Evolutionary conservation across 768 basidiomycete genomes (phyloP).

Genomic region (Termitomyces heimii): DNA sequence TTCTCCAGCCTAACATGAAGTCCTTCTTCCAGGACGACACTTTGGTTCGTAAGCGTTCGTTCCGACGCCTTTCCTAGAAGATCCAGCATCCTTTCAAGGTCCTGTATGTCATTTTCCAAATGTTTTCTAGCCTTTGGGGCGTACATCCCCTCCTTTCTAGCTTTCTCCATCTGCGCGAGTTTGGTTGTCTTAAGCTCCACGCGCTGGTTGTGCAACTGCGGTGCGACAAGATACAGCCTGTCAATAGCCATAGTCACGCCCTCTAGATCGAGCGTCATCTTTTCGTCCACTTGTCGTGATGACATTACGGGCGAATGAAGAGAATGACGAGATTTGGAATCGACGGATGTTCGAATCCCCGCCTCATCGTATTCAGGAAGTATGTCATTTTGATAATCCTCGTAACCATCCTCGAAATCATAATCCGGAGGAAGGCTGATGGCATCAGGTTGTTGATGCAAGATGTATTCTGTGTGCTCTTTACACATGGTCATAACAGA

Average conservation of each 20-base stretch:
- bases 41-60: slow-evolving; percentile 63
- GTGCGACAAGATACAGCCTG: slow-evolving; percentile 76
- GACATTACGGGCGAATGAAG: slow-evolving; percentile 20
- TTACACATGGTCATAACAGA: slow-evolving; percentile 60
- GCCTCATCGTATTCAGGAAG: slow-evolving; percentile 58
- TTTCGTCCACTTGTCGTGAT: slow-evolving; percentile 49
- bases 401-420: slow-evolving; percentile 35
- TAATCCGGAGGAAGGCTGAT: slow-evolving; percentile 42
- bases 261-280: slow-evolving; percentile 84
- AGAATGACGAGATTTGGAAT: slow-evolving; percentile 22
- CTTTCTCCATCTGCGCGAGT: slow-evolving; percentile 68
- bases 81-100: slow-evolving; percentile 68
- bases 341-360: slow-evolving; percentile 27
- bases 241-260: slow-evolving; percentile 85
- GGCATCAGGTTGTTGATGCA: slow-evolving; percentile 22
- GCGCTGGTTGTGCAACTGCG: slow-evolving; percentile 87
- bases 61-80: slow-evolving; percentile 67
- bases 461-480: slow-evolving; percentile 40
- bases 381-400: slow-evolving; percentile 30
- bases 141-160: slow-evolving; percentile 37
- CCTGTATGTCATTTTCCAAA: slow-evolving; percentile 44
- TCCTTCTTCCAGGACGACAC: slow-evolving; percentile 58
- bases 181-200: slow-evolving; percentile 80
- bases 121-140: slow-evolving; percentile 27
- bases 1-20: slow-evolving; percentile 51